Evolutionary conservation across 495 filamentous ascomycete species (phyloP), one percentile per base, ranked within the genome.

Genomic region (Penicillium longicatenatum): DNA sequence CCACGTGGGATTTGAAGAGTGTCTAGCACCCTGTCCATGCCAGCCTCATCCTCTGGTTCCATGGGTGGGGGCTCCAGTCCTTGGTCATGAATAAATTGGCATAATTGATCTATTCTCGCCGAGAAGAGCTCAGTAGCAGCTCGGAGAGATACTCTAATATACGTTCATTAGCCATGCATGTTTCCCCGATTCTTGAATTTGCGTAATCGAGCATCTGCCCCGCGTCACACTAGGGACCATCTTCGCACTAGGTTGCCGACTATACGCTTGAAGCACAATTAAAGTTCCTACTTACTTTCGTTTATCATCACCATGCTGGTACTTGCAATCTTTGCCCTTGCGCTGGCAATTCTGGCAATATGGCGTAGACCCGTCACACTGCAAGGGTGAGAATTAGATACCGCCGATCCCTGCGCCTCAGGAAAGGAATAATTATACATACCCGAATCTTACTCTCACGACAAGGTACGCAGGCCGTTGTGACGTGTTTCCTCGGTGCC

Each of bases 391-490:
- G 33, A 19, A 49, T 56, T 54, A 58, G 47, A 50, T 54, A 20
- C 8, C 21, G 21, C 14, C 21, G 47, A 57, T 57, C 56, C 31
- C 22, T 42, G 12, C 43, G 33, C 58, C 14, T 12, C 41, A 45
- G 21, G 19, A 16, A 9, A 29, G 35, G 6, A 14, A 6, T 3
- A 39, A 17, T 6, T 1, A 19, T 42, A 62, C 70, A 52, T 72
- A 79, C 77, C 56, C 75, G 71, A 39, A 80, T 77, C 43, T 80
- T 80, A 47, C 77, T 80, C 64, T 80, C 77, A 11, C 77, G 75
- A 63, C 77, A 80, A 19, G 76, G 75, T 19, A 77, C 75, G 58
- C 77, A 80, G 14, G 77, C 77, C 1, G 77, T 80, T 0, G 77
- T 80, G 50, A 80, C 72, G 64, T 80, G 77, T 47, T 65, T 59